phyloP scores from a whole-genome alignment of 352 stramenopile species.

The Plasmopara viticola region DNA sequence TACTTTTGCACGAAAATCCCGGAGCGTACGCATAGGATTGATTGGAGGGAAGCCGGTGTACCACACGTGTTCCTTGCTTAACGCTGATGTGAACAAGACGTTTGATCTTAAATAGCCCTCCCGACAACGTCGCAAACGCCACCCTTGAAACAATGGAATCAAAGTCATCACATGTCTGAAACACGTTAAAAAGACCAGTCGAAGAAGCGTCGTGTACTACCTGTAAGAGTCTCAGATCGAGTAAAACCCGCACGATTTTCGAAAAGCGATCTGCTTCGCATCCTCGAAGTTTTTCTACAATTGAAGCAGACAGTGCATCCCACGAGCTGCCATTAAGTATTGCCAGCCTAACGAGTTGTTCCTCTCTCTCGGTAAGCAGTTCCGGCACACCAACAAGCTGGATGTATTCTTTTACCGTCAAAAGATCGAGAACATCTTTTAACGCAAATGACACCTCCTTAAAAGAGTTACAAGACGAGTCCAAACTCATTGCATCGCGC shows the following conservation, averaged over 20 bases:
- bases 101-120: slow-evolving; percentile 56
- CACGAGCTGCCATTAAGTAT: slow-evolving; percentile 41
- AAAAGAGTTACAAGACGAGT: neutral
- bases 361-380: slow-evolving; percentile 53
- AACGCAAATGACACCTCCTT: slow-evolving; percentile 45
- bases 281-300: slow-evolving; percentile 50
- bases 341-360: slow-evolving; percentile 44
- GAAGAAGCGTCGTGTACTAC: slow-evolving; percentile 57
- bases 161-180: slow-evolving; percentile 57
- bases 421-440: slow-evolving; percentile 60
- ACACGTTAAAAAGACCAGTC: slow-evolving; percentile 41
- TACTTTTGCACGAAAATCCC: slow-evolving; percentile 45
- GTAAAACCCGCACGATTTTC: slow-evolving; percentile 57
- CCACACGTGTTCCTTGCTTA: slow-evolving; percentile 44
- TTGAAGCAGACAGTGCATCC: slow-evolving; percentile 32
- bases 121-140: slow-evolving; percentile 63
- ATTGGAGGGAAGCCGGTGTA: slow-evolving; percentile 45
- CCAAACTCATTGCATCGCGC: neutral
- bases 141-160: slow-evolving; percentile 72
- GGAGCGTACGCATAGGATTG: slow-evolving; percentile 61
- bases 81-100: slow-evolving; percentile 41
- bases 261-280: slow-evolving; percentile 70
- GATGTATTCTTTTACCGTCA: slow-evolving; percentile 65
- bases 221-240: slow-evolving; percentile 60
- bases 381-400: slow-evolving; percentile 65